Evolutionary conservation across 2,329 filamentous ascomycete species (phyloP), one percentile per base, ranked within the genome.

Genomic region (Hymenoscyphus fraxineus): DNA sequence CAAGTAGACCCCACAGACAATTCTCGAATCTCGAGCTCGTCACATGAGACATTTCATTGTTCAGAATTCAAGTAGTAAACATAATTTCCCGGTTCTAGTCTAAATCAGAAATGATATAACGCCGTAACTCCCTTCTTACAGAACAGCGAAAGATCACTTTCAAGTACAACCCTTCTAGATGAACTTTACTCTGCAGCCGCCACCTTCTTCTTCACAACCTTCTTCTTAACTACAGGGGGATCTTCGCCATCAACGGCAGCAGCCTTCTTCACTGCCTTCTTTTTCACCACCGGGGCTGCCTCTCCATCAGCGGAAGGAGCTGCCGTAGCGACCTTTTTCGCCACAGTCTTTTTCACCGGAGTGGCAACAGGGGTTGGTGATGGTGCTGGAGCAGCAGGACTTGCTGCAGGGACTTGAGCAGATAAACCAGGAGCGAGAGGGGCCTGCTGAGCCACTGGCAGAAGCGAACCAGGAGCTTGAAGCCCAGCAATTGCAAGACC

Each of bases 181-280:
- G 9, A n/a, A 6, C 15, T n/a, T 44, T 56, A 22, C 10, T 22
- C n/a, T n/a, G n/a, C 57, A 10, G 59, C 44, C 1, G 44, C 59
- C 13, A 40, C 59, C 47, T 61, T 61, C 44, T 61, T 61, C 59
- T 54, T 55, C 9, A 61, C 59, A 12, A 54, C 47, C 59, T 56
- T 61, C 59, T 54, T 61, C 59, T 54, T 40, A 9, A 40, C 44
- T 27, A 51, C 19, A 27, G 44, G 44, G 3, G 59, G n/a, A 2
- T 31, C 27, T 22, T 41, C 44, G 3, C 31, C 59, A 55, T 55
- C 59, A 22, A 16, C 60, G 1, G 60, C 38, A 3, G 51, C 38
- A 1, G 19, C 60, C 19, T 62, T 62, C 38, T 62, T 62, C 16
- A 19, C 54, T 13, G 47, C 38, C 38, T 57, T 58, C 60, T 62